Percentiles rank a stretch among this genome's conserved stretches.
Conservation (phyloP, 176 grass and related monocot genomes). For the Aegilops tauschii region DNA sequence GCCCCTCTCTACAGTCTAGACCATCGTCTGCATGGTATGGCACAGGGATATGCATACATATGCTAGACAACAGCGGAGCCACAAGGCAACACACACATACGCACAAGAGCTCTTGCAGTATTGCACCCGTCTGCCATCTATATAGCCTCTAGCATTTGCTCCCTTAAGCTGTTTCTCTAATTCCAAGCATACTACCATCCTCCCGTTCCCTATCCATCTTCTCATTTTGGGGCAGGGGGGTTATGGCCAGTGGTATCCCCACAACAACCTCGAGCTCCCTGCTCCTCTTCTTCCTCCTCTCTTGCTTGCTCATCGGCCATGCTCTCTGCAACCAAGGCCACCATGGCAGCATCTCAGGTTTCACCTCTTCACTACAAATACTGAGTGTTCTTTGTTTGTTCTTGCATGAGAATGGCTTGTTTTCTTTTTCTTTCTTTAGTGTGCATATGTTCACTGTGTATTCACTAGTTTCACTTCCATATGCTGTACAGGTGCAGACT, state of each 20-base stretch:
- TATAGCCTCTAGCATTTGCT: conserved; percentile 41
- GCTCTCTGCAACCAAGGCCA: conserved; percentile 45
- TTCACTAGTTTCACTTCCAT: background rate
- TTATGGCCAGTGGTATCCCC: conserved; percentile 43
- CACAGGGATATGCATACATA: conserved; percentile 44
- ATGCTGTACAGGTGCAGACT: conserved; percentile 32
- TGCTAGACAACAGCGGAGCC: conserved; percentile 29
- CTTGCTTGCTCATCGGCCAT: conserved; percentile 45
- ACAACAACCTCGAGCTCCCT: conserved; percentile 33
- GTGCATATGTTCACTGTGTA: conserved; percentile 6
- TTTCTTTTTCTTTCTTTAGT: background rate
- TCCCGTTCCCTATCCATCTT: conserved; percentile 48
- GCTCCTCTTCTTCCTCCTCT: conserved; percentile 62
- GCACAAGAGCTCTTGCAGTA: conserved; percentile 24
- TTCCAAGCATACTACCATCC: conserved; percentile 36
- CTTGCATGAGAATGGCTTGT: background rate
- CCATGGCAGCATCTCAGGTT: conserved; percentile 39
- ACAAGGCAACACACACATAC: background rate
- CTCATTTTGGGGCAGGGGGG: conserved; percentile 18
- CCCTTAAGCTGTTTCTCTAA: conserved; percentile 37
- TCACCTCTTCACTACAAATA: background rate
- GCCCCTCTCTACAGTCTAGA: conserved; percentile 18
- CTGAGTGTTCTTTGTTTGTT: background rate
- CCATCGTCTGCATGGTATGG: conserved; percentile 50
- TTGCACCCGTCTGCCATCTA: conserved; percentile 32